These are phyloP conservation scores for Tetrastigma voinierianum DNA, from an alignment of 164 flowering plant species.

Conservation along the genomic window DNA sequence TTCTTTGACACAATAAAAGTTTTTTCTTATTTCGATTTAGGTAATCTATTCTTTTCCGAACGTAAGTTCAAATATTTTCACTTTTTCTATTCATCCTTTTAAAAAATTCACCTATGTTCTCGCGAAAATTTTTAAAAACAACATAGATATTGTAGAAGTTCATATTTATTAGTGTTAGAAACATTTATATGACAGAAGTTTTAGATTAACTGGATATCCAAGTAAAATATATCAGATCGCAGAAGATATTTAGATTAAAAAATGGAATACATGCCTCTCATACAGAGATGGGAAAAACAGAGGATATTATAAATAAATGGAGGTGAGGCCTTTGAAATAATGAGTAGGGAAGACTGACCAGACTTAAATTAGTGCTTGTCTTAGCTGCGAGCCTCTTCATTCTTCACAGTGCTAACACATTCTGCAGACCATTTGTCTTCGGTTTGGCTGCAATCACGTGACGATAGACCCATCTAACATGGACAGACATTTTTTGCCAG, in stretches of 20 bases:
- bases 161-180: too few species aligned
- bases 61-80: too few species aligned
- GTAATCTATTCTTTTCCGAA: too few species aligned
- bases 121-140: too few species aligned
- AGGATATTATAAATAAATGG: slow-evolving; percentile 25
- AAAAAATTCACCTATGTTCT: too few species aligned
- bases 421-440: slow-evolving; percentile 20
- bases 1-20: too few species aligned
- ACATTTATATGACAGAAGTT: too few species aligned
- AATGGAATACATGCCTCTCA: background rate
- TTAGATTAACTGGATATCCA: too few species aligned
- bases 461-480: slow-evolving; percentile 14
- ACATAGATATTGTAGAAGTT: too few species aligned
- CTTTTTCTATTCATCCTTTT: too few species aligned
- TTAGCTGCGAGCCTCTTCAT: slow-evolving; percentile 26
- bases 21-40: too few species aligned
- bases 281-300: slow-evolving; percentile 20
- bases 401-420: slow-evolving; percentile 1
- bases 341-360: slow-evolving; percentile 4
- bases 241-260: background rate
- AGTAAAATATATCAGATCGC: background rate
- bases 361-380: slow-evolving; percentile 7
- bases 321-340: slow-evolving; percentile 7
- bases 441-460: slow-evolving; percentile 26
- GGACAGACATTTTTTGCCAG: background rate